These are phyloP conservation scores for Polytrichum commune DNA, from an alignment of 225 moss, liverwort and hornwort genomes.

Conservation along the genomic window DNA sequence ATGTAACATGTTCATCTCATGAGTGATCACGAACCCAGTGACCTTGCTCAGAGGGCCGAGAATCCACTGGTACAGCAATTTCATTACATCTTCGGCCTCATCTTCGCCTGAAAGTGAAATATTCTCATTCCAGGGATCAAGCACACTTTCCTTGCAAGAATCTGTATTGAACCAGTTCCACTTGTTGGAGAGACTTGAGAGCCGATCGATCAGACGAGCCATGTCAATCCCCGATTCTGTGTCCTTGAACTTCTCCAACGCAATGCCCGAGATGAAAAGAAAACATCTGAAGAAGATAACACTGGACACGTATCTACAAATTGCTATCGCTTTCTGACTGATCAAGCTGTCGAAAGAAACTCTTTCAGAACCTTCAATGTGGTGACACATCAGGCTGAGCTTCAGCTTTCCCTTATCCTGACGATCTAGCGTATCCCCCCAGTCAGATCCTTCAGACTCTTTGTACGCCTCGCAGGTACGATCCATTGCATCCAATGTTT, in stretches of 20 bases:
- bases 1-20: neutral
- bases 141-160: neutral
- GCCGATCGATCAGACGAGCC: neutral
- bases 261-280: constrained; percentile 4
- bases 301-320: constrained; percentile 4
- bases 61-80: constrained; percentile 17
- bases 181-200: constrained; percentile 6
- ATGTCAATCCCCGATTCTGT: neutral
- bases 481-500: neutral
- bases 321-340: neutral
- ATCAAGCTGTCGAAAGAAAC: neutral
- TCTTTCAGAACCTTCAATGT: constrained; percentile 11
- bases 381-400: constrained; percentile 1
- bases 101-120: neutral
- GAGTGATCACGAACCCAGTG: neutral
- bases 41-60: neutral
- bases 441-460: neutral
- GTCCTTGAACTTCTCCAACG: neutral
- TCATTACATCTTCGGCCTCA: constrained; percentile 5
- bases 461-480: neutral
- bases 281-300: constrained; percentile 10
- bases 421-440: neutral
- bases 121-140: neutral
- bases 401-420: neutral
- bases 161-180: constrained; percentile 10